A percentile compares a stretch with the other conserved stretches of the same genome.
phyloP scores from a whole-genome alignment of 257 asterid genomes.

The Forsythia suspensa region DNA sequence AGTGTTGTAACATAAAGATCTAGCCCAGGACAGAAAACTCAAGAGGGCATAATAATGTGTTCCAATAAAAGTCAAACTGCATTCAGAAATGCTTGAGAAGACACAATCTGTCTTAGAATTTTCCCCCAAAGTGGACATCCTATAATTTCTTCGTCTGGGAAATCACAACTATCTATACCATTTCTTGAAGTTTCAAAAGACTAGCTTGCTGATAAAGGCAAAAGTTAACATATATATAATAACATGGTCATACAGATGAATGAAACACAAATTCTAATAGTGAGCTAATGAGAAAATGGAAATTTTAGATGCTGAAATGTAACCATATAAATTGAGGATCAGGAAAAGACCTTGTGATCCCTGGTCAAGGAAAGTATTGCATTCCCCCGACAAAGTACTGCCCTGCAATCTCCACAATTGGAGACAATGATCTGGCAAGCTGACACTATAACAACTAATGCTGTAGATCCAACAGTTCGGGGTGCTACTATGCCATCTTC shows the following conservation, averaged over 20 bases:
- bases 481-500: constrained; percentile 4
- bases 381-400: constrained; percentile 11
- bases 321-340: not conserved
- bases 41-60: not conserved
- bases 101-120: too few species aligned
- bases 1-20: not conserved
- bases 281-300: not conserved
- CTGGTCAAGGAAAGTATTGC: constrained; percentile 7
- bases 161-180: not conserved
- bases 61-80: not conserved
- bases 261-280: not conserved
- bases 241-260: not conserved
- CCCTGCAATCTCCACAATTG: constrained; percentile 22
- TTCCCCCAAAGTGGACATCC: too few species aligned
- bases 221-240: not conserved
- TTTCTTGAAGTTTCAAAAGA: not conserved
- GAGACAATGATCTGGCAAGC: constrained; percentile 20
- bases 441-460: constrained; percentile 12
- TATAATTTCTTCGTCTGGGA: too few species aligned
- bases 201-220: not conserved
- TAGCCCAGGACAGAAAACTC: not conserved
- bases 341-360: constrained; percentile 19
- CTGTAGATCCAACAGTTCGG: constrained; percentile 19
- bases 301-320: not conserved
- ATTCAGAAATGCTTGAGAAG: not conserved